Percentiles rank a stretch among this genome's conserved stretches.
Evolutionary conservation across 192 early-diverging fungal genomes (phyloP).

Genomic region (Coemansia sp.): DNA sequence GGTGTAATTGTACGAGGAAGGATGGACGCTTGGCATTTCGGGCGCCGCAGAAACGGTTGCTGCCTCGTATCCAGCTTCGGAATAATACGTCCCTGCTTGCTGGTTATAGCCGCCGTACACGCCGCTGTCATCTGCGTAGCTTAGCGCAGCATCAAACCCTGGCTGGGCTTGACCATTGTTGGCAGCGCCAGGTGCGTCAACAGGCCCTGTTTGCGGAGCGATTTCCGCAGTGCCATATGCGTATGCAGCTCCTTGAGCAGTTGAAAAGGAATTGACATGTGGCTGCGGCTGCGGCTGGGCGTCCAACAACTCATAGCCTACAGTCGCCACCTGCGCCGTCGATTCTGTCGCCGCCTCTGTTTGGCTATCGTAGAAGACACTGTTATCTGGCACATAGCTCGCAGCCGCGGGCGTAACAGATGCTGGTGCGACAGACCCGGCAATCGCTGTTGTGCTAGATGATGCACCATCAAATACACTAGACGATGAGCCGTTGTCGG

Average conservation of each 20-base stretch:
- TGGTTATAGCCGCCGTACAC: constrained; percentile 7
- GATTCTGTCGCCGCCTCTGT: not conserved
- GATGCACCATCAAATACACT: constrained; percentile 10
- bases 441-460: not conserved
- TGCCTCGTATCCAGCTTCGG: not conserved
- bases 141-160: not conserved
- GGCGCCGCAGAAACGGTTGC: not conserved
- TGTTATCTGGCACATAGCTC: not conserved
- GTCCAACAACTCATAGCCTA: constrained; percentile 16
- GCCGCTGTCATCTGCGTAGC: not conserved
- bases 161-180: constrained; percentile 4
- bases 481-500: constrained; percentile 19
- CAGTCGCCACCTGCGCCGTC: constrained; percentile 1
- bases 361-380: constrained; percentile 9
- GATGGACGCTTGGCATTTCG: not conserved
- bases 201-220: not conserved
- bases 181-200: not conserved
- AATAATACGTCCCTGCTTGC: not conserved
- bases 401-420: constrained; percentile 2
- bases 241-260: constrained; percentile 6
- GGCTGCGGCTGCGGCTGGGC: constrained; percentile 1
- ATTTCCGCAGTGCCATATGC: not conserved
- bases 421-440: not conserved
- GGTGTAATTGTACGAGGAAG: not conserved
- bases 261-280: not conserved